phyloP scores from a whole-genome alignment of 306 rosid species.

The Quercus gilva region DNA sequence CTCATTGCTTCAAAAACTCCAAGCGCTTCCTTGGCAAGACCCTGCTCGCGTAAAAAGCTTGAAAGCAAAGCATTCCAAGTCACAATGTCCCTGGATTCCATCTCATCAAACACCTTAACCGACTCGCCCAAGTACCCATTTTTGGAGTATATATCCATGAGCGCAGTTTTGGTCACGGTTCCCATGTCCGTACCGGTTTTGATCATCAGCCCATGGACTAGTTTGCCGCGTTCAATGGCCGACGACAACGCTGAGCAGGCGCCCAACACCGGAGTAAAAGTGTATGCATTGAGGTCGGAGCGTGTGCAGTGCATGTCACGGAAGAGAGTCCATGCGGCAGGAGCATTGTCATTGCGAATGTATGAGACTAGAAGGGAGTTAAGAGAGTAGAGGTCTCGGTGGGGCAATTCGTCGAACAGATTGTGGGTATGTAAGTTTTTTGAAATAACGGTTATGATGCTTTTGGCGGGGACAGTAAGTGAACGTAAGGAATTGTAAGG shows the following conservation, averaged over 20 bases:
- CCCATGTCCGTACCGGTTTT: constrained; percentile 42
- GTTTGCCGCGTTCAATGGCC: constrained; percentile 30
- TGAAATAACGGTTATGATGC: neutral
- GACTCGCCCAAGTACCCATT: constrained; percentile 33
- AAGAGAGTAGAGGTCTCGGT: constrained; percentile 26
- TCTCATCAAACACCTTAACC: constrained; percentile 52
- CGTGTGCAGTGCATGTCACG: constrained; percentile 27
- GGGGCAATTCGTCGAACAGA: constrained; percentile 38
- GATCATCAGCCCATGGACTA: constrained; percentile 47
- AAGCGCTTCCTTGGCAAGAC: constrained; percentile 46
- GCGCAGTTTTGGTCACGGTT: constrained; percentile 43
- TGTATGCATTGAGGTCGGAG: constrained; percentile 35
- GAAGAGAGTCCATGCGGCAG: constrained; percentile 43
- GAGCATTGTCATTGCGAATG: constrained; percentile 28
- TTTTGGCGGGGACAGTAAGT: neutral
- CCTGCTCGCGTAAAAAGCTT: constrained; percentile 27
- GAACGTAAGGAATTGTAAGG: neutral
- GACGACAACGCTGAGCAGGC: constrained; percentile 37
- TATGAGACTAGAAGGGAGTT: constrained; percentile 43
- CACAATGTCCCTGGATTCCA: constrained; percentile 51
- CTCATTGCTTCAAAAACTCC: constrained; percentile 49
- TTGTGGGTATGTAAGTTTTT: constrained; percentile 19
- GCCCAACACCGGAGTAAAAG: constrained; percentile 47
- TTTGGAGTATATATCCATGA: constrained; percentile 59
- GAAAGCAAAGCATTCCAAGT: constrained; percentile 62